A percentile compares a stretch with the other conserved stretches of the same genome.
Evolutionary conservation across 768 basidiomycete species (phyloP).

Genomic region (Xerocomus potaroensis): DNA sequence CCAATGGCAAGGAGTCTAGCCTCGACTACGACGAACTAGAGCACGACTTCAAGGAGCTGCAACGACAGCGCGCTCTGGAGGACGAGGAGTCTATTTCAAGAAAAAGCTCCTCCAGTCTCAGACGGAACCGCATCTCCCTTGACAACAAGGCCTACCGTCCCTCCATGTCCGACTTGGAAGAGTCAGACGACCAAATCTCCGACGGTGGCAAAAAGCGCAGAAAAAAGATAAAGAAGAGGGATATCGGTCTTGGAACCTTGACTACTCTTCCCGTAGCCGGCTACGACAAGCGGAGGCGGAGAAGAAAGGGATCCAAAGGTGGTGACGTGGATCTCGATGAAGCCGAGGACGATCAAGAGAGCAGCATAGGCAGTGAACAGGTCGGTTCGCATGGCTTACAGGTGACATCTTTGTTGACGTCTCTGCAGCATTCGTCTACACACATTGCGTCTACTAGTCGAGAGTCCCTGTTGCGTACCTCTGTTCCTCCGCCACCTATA

Average conservation of each 20-base stretch:
- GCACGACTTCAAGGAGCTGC: conserved; percentile 47
- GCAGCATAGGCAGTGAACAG: conserved; percentile 36
- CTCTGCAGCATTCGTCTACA: conserved; percentile 22
- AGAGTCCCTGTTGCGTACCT: conserved; percentile 29
- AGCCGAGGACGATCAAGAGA: conserved; percentile 48
- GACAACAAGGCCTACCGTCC: conserved; percentile 86
- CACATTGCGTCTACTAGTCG: conserved; percentile 34
- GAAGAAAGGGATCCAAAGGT: conserved; percentile 43
- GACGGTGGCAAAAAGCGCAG: conserved; percentile 51
- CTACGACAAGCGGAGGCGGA: conserved; percentile 59
- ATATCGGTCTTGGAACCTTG: conserved; percentile 50
- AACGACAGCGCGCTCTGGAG: conserved; percentile 23
- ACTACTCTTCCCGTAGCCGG: conserved; percentile 64
- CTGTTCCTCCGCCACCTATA: conserved; percentile 38
- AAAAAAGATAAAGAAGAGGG: conserved; percentile 47
- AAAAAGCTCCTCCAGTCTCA: conserved; percentile 35
- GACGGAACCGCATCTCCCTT: conserved; percentile 59
- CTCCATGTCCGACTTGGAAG: conserved; percentile 57
- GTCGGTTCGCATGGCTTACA: conserved; percentile 32
- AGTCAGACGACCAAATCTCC: conserved; percentile 58
- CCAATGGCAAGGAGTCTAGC: conserved; percentile 42
- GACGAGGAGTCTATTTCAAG: conserved; percentile 28
- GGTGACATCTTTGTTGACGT: conserved; percentile 5
- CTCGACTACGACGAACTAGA: conserved; percentile 83
- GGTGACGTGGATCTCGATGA: conserved; percentile 35